Base-by-base conservation (phyloP, 257 asterid species). In the Solanum verrucosum region DNA sequence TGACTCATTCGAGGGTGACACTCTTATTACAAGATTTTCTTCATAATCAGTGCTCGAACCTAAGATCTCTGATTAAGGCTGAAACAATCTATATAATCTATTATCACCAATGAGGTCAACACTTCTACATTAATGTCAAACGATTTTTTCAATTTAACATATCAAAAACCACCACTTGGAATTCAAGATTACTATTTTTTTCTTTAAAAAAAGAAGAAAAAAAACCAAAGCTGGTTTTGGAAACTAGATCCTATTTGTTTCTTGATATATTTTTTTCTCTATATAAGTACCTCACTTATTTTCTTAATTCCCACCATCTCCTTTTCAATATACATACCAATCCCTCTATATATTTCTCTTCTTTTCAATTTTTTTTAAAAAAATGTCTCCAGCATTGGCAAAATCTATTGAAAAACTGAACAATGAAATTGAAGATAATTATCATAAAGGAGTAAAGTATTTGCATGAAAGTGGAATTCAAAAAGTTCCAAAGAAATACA, bases 371-470 rank as follows among this genome's bases (percentile, higher is more conserved):
- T 29, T 27, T n/a, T 60, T 5, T 5, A 0, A 15, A 7, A n/a
- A 25, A 83, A 94, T 94, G 98, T 90, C 96, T 90, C 97, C 96
- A 60, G 91, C 94, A 86, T 91, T 92, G 87, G 86, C 70, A 85
- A 44, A 74, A 89, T 70, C 92, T 9, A 42, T 35, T n/a, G 87
- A 71, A 35, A 87, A 40, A 71, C 46, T 60, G 90, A 86, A 44
- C 63, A 84, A 65, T 63, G 59, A 77, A 78, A 29, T 7, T 78
- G 63, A 77, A 35, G 87, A 20, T 35, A 40, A 40, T 49, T 95
- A 88, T 91, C 89, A 90, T 88, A 95, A 95, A 91, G 99, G 99
- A 42, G 99, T 96, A 37, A 93, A 93, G 56, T 88, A 93, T 83
- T 78, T 96, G 91, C 90, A 85, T 79, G 98, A 96, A n/a, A 92